These are phyloP conservation scores for Hebeloma cylindrosporum DNA, from an alignment of 768 basidiomycete genomes.

Conservation along the genomic window DNA sequence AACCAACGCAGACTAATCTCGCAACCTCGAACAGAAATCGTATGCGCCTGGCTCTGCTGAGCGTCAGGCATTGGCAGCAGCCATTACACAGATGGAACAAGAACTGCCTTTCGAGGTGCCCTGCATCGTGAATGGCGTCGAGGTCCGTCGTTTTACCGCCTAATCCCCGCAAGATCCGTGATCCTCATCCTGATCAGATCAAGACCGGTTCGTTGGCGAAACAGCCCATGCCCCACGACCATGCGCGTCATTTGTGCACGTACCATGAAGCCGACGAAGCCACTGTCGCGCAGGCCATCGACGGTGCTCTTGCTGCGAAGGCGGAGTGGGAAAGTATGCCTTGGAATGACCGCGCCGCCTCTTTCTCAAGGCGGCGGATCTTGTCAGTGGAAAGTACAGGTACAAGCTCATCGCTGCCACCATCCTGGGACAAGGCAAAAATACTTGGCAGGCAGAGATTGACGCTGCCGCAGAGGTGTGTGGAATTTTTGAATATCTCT, in stretches of 20 bases:
- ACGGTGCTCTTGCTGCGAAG: constrained; percentile 85
- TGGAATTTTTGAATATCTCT: background rate
- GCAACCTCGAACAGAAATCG: constrained; percentile 46
- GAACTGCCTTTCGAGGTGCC: constrained; percentile 91
- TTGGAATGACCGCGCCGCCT: constrained; percentile 96
- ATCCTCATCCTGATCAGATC: constrained; percentile 45
- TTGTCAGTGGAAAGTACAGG: constrained; percentile 93
- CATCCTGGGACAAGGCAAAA: constrained; percentile 98
- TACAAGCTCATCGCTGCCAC: constrained; percentile 95
- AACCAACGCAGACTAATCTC: background rate
- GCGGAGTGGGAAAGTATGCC: constrained; percentile 90
- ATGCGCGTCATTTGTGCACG: constrained; percentile 74
- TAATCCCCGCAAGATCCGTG: constrained; percentile 3
- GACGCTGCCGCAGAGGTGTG: constrained; percentile 95
- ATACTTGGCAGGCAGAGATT: constrained; percentile 99
- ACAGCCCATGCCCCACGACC: constrained; percentile 86
- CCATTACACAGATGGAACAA: constrained; percentile 77
- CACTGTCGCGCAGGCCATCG: constrained; percentile 76
- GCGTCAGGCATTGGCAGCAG: constrained; percentile 67
- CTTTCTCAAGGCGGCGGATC: constrained; percentile 97
- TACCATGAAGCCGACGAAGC: constrained; percentile 88
- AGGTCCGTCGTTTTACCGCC: constrained; percentile 43
- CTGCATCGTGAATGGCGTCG: constrained; percentile 87
- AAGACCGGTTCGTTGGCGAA: constrained; percentile 76
- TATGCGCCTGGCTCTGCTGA: constrained; percentile 83